These are phyloP conservation scores for Ceratocystis smalleyi DNA, from an alignment of 2,329 filamentous ascomycete genomes.

Conservation along the genomic window DNA sequence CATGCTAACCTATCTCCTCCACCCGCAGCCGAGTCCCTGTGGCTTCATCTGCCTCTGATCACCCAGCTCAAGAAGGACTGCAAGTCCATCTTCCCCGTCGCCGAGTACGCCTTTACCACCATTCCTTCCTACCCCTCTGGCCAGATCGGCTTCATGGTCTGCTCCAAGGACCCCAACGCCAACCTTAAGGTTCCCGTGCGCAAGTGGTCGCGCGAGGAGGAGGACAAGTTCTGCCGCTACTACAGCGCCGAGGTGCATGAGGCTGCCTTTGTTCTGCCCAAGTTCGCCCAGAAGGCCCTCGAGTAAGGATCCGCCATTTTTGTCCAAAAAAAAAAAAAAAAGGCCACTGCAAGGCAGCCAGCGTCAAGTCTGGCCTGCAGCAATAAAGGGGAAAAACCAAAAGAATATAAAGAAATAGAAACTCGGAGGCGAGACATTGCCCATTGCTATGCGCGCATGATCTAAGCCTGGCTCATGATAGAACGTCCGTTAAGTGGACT, in stretches of 20 bases:
- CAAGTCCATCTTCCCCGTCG: conserved; percentile 91
- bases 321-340: too few species aligned
- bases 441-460: neutral
- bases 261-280: conserved; percentile 84
- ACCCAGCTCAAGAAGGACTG: conserved; percentile 90
- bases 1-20: conserved; percentile 1
- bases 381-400: neutral
- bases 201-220: conserved; percentile 69
- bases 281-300: conserved; percentile 70
- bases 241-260: conserved; percentile 96
- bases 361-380: neutral
- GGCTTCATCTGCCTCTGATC: conserved; percentile 92
- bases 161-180: conserved; percentile 78
- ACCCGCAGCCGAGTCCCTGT: conserved; percentile 83
- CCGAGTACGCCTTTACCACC: conserved; percentile 97
- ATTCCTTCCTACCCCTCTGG: conserved; percentile 98
- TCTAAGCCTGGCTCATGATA: neutral
- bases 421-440: neutral
- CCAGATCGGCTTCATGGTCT: conserved; percentile 99
- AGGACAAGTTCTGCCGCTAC: conserved; percentile 86
- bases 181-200: conserved; percentile 77
- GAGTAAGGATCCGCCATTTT: conserved; percentile 28
- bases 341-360: neutral
- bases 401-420: conserved; percentile 3
- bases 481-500: neutral